phyloP scores from a whole-genome alignment of 345 rosid genomes.

The Bruguiera sexangula region DNA sequence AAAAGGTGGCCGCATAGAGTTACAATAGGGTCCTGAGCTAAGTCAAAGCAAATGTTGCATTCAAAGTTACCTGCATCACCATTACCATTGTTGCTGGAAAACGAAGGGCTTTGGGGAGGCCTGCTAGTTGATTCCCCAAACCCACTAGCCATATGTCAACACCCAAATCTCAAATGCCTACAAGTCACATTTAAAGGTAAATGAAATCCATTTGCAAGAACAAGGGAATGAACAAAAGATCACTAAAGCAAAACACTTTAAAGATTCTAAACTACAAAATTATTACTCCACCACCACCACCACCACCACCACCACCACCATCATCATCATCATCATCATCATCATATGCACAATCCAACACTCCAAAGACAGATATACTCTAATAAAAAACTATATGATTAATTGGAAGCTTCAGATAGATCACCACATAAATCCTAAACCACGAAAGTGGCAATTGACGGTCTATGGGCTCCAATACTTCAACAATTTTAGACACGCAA shows the following conservation, averaged over 20 bases:
- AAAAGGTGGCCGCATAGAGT: constrained; percentile 97
- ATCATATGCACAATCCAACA: no score
- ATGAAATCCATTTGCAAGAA: constrained; percentile 12
- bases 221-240: background rate
- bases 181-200: constrained; percentile 5
- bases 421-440: no score
- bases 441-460: no score
- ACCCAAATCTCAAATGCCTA: constrained; percentile 27
- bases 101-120: constrained; percentile 60
- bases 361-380: no score
- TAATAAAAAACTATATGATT: no score
- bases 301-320: no score
- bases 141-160: constrained; percentile 51
- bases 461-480: no score
- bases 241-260: background rate
- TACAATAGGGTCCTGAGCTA: constrained; percentile 97
- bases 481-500: no score
- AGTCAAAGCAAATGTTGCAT: constrained; percentile 97
- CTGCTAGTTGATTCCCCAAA: constrained; percentile 63
- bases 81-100: constrained; percentile 49
- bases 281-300: no score
- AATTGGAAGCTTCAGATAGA: no score
- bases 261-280: no score
- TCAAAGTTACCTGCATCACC: constrained; percentile 77
- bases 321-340: no score